Conservation (phyloP, 1,284 basidiomycete species). For the Schizopora paradoxa region DNA sequence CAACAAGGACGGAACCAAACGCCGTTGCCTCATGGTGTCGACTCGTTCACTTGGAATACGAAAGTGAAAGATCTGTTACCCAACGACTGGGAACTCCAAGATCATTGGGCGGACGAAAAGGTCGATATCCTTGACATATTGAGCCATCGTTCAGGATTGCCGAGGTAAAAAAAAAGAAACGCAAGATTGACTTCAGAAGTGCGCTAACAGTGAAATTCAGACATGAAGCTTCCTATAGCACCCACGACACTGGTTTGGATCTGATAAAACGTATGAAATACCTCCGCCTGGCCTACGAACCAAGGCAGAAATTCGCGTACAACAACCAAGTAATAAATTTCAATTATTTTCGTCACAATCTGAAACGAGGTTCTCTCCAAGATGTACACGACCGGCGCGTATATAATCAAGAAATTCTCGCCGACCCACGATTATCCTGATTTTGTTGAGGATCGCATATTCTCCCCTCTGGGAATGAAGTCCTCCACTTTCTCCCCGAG, state of each 20-base stretch:
- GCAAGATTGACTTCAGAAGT: not conserved
- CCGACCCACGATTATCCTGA: constrained; percentile 28
- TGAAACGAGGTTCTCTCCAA: constrained; percentile 19
- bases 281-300: constrained; percentile 33
- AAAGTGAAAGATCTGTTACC: constrained; percentile 33
- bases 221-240: constrained; percentile 32
- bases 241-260: constrained; percentile 25
- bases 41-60: constrained; percentile 31
- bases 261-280: constrained; percentile 28
- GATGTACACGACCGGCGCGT: constrained; percentile 33
- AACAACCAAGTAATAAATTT: constrained; percentile 32
- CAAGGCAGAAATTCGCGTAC: constrained; percentile 37
- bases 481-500: constrained; percentile 33
- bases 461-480: constrained; percentile 29
- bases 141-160: constrained; percentile 35
- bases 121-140: constrained; percentile 34
- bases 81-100: constrained; percentile 30
- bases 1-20: constrained; percentile 31
- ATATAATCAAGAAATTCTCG: constrained; percentile 33
- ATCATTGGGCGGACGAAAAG: constrained; percentile 31
- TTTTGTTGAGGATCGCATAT: constrained; percentile 29
- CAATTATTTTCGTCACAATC: not conserved
- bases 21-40: constrained; percentile 29
- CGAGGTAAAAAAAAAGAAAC: constrained; percentile 23
- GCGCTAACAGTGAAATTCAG: constrained; percentile 16